phyloP scores from a whole-genome alignment of 768 basidiomycete genomes.

The Kondoa subrosea region DNA sequence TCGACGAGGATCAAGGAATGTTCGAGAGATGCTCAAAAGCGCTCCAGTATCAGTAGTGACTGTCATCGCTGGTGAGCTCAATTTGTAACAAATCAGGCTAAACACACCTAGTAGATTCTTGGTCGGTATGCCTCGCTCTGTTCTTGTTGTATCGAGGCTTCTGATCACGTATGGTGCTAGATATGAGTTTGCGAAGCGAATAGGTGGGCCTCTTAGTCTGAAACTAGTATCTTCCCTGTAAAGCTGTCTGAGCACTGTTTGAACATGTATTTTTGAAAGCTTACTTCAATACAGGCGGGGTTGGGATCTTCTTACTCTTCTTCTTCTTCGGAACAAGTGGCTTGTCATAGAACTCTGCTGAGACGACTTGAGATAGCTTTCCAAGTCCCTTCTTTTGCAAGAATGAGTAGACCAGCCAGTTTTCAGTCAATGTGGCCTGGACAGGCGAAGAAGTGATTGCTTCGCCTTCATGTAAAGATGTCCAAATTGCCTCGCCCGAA shows the following conservation, averaged over 20 bases:
- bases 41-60: constrained; percentile 62
- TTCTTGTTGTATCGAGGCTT: constrained; percentile 56
- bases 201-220: background rate
- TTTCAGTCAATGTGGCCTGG: constrained; percentile 57
- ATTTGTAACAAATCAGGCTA: background rate
- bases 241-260: background rate
- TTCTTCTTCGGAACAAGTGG: constrained; percentile 5
- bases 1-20: constrained; percentile 64
- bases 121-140: constrained; percentile 70
- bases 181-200: constrained; percentile 52
- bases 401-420: constrained; percentile 83
- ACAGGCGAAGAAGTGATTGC: constrained; percentile 39
- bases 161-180: constrained; percentile 51
- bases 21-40: constrained; percentile 54
- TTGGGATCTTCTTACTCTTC: constrained; percentile 2
- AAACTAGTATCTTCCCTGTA: background rate
- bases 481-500: constrained; percentile 40
- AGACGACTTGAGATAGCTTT: constrained; percentile 57
- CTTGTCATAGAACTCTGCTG: constrained; percentile 74
- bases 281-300: background rate
- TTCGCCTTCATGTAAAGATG: constrained; percentile 5
- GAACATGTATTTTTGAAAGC: background rate
- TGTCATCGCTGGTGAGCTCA: constrained; percentile 30
- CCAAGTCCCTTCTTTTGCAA: constrained; percentile 40
- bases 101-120: constrained; percentile 74